These are phyloP conservation scores for Vanrija sp. DNA, from an alignment of 1,284 basidiomycete species.

Conservation along the genomic window DNA sequence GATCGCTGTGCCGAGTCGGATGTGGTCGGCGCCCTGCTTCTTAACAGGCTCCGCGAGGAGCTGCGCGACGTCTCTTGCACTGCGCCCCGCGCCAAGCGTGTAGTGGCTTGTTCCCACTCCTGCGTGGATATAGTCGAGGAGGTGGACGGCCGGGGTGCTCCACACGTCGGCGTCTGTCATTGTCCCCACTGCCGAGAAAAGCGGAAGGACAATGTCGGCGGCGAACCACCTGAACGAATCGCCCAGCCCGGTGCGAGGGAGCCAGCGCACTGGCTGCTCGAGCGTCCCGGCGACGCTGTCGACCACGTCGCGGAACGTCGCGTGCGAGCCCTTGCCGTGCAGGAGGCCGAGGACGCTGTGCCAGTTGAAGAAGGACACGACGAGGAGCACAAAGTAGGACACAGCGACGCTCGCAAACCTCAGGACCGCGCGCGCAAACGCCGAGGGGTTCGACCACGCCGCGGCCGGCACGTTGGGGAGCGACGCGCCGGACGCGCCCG, in stretches of 20 bases:
- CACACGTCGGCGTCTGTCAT: conserved; percentile 39
- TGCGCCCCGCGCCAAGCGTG: conserved; percentile 19
- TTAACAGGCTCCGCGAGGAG: conserved; percentile 18
- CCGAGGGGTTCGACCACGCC: conserved; percentile 31
- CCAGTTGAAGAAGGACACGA: conserved; percentile 55
- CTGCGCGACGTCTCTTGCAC: conserved; percentile 29
- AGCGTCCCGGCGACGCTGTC: conserved; percentile 13
- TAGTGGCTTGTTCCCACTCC: conserved; percentile 42
- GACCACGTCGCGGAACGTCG: conserved; percentile 34
- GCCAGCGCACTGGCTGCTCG: conserved; percentile 13
- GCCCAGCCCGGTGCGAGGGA: conserved; percentile 23
- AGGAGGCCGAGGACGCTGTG: conserved; percentile 27
- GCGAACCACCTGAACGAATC: conserved; percentile 57
- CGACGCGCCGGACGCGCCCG: conserved; percentile 60
- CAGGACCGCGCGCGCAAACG: conserved; percentile 39
- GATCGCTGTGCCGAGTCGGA: conserved; percentile 25
- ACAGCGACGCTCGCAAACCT: conserved; percentile 51
- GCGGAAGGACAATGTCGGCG: conserved; percentile 56
- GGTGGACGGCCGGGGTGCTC: conserved; percentile 19
- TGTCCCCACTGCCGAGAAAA: conserved; percentile 71
- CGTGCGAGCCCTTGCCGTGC: neutral
- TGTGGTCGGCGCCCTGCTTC: conserved; percentile 22
- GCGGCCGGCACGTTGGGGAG: conserved; percentile 41
- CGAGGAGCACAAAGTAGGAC: conserved; percentile 58
- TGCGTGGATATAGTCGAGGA: conserved; percentile 42